phyloP scores from a whole-genome alignment of 345 rosid genomes.

The Raphanus sativus region DNA sequence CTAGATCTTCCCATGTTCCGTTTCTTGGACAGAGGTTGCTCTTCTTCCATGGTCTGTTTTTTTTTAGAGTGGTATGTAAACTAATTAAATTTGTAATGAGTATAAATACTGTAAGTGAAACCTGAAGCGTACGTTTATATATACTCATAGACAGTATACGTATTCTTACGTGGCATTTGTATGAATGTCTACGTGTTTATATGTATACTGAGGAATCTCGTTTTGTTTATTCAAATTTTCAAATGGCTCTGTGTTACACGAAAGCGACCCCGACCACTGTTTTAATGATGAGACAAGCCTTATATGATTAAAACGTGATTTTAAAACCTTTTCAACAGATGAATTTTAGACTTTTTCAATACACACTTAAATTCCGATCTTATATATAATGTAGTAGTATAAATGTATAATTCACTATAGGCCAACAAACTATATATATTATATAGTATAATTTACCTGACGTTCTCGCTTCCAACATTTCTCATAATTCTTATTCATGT shows the following conservation, averaged over 20 bases:
- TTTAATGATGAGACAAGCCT: constrained; percentile 30
- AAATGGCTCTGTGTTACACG: constrained; percentile 25
- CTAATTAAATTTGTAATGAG: background rate
- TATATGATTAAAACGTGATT: background rate
- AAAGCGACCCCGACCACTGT: constrained; percentile 35
- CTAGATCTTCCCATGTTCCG: constrained; percentile 52
- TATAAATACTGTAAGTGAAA: constrained; percentile 1
- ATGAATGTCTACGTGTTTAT: constrained; percentile 19
- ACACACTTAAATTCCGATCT: background rate
- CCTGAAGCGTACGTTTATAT: constrained; percentile 3
- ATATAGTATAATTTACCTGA: background rate
- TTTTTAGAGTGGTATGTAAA: constrained; percentile 11
- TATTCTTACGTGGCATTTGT: constrained; percentile 33
- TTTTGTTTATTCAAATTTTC: constrained; percentile 10
- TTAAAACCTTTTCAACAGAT: background rate
- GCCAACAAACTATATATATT: background rate
- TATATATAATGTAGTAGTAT: background rate
- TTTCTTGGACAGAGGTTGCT: constrained; percentile 42
- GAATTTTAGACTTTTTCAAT: background rate
- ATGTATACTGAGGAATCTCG: constrained; percentile 31
- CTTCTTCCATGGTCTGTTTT: constrained; percentile 31
- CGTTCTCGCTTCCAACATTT: background rate
- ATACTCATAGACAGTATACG: constrained; percentile 15
- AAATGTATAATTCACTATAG: background rate
- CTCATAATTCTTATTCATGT: background rate